phyloP scores from a whole-genome alignment of 495 filamentous ascomycete species.

The Pyronema domesticum region DNA sequence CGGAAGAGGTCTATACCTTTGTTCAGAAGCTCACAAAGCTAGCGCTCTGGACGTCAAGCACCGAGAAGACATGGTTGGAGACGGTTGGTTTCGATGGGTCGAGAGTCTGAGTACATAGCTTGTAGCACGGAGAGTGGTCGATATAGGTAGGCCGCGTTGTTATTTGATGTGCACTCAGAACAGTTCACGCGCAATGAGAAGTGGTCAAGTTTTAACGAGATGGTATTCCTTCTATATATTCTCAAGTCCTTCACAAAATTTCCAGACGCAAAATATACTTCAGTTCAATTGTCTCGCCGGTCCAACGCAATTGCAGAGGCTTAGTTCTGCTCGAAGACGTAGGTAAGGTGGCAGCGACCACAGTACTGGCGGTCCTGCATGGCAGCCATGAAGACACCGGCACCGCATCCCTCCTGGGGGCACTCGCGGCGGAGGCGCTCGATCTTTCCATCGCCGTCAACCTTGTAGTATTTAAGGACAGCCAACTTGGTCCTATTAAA shows the following conservation, averaged over 20 bases:
- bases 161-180: no score
- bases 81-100: no score
- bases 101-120: no score
- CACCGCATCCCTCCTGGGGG: constrained; percentile 88
- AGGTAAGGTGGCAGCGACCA: constrained; percentile 97
- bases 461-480: constrained; percentile 99
- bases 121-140: no score
- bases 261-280: background rate
- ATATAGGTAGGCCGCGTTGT: no score
- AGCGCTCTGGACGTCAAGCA: no score
- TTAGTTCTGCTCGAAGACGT: constrained; percentile 62
- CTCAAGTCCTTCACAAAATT: background rate
- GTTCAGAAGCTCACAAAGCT: no score
- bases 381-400: constrained; percentile 99
- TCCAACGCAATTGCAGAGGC: background rate
- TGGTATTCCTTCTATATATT: background rate
- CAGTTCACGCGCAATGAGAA: background rate
- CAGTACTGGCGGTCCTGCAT: constrained; percentile 99
- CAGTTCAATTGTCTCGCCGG: background rate
- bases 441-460: constrained; percentile 97
- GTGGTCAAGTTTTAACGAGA: background rate
- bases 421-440: constrained; percentile 97
- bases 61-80: no score
- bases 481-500: constrained; percentile 83
- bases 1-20: no score